A percentile compares a stretch with the other conserved stretches of the same genome.
Evolutionary conservation across 164 flowering plant species (phyloP).

Genomic region (Dillenia turbinata): DNA sequence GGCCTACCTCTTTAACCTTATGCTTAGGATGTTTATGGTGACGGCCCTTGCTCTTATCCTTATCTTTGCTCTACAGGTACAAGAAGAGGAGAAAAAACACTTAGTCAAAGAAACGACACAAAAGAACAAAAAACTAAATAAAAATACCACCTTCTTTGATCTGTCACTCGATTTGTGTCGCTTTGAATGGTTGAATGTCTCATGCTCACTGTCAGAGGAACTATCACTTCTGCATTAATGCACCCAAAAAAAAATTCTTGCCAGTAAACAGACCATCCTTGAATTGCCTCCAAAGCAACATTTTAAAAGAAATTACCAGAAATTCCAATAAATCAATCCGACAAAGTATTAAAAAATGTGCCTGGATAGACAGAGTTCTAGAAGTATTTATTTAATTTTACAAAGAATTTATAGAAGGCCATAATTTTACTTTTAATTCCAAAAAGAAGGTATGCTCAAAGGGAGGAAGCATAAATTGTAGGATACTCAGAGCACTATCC

Average conservation of each 20-base stretch:
- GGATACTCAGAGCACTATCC: too few relatives aligned
- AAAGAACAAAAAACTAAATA: background rate
- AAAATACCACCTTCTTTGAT: constrained; percentile 53
- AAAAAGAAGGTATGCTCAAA: constrained; percentile 10
- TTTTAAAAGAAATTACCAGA: background rate
- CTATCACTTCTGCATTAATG: constrained; percentile 27
- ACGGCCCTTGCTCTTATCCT: constrained; percentile 59
- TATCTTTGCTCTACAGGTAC: constrained; percentile 47
- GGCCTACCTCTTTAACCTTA: constrained; percentile 76
- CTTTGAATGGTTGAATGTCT: constrained; percentile 43
- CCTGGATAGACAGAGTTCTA: too few relatives aligned
- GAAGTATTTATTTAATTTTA: too few relatives aligned
- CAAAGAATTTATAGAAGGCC: too few relatives aligned
- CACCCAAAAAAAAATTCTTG: background rate
- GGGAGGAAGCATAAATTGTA: constrained; percentile 15
- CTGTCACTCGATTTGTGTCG: constrained; percentile 43
- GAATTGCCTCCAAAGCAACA: background rate
- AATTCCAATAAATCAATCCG: background rate
- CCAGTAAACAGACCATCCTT: background rate
- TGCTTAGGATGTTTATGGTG: constrained; percentile 62
- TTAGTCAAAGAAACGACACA: background rate
- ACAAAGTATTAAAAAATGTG: background rate
- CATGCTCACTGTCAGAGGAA: constrained; percentile 63
- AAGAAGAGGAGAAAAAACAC: constrained; percentile 7
- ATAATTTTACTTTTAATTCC: too few relatives aligned